A percentile compares a stretch with the other conserved stretches of the same genome.
These are phyloP conservation scores for Rhizopus microsporus DNA, from an alignment of 371 early-diverging fungal genomes.

Conservation along the genomic window DNA sequence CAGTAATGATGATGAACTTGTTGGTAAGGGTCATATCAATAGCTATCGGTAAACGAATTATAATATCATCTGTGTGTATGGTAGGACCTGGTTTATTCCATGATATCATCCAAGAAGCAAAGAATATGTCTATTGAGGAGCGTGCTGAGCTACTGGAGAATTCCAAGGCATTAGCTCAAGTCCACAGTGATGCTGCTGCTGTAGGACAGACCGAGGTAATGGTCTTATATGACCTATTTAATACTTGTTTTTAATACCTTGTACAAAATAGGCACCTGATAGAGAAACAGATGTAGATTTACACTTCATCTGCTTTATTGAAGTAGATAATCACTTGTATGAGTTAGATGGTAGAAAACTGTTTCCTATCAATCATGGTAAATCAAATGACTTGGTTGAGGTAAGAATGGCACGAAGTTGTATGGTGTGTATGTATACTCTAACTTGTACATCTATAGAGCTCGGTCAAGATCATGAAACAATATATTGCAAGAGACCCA, in stretches of 20 bases:
- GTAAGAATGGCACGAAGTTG: slow-evolving; percentile 28
- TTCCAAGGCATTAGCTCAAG: slow-evolving; percentile 54
- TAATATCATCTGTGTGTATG: background rate
- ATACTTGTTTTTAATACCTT: no score
- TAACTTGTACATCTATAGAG: slow-evolving; percentile 41
- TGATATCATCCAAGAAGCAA: slow-evolving; percentile 62
- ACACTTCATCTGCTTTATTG: slow-evolving; percentile 86
- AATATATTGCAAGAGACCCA: slow-evolving; percentile 76
- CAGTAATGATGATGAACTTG: slow-evolving; percentile 54
- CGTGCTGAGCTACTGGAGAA: slow-evolving; percentile 71
- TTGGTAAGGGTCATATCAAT: slow-evolving; percentile 20
- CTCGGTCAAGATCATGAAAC: slow-evolving; percentile 62
- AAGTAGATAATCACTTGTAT: slow-evolving; percentile 72
- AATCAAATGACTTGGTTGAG: slow-evolving; percentile 58
- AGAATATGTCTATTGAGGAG: slow-evolving; percentile 64
- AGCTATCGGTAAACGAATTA: background rate
- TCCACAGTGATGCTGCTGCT: slow-evolving; percentile 62
- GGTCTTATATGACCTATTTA: background rate
- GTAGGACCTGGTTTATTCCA: slow-evolving; percentile 62
- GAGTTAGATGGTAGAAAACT: slow-evolving; percentile 88
- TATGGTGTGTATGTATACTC: background rate
- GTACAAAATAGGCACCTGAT: slow-evolving; percentile 53
- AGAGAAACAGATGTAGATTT: slow-evolving; percentile 72
- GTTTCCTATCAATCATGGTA: slow-evolving; percentile 86
- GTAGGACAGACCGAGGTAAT: slow-evolving; percentile 78